A percentile compares a stretch with the other conserved stretches of the same genome.
Conservation (phyloP, 768 basidiomycete genomes). For the Lentinus tigrinus region DNA sequence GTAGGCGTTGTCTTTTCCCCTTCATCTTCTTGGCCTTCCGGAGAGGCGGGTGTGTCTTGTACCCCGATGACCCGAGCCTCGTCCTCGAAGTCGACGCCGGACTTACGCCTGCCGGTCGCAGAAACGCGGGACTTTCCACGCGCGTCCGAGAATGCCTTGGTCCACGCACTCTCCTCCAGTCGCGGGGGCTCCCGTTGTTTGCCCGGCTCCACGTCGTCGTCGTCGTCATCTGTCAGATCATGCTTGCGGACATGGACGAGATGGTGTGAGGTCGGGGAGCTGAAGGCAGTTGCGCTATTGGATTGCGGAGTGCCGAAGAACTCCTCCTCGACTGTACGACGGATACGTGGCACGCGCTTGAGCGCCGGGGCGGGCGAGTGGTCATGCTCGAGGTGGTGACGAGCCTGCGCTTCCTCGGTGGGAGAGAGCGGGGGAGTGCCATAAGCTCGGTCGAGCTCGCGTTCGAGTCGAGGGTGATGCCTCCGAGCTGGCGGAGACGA, state of each 20-base stretch:
- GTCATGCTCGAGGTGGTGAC: background rate
- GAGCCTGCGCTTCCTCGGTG: conserved; percentile 1
- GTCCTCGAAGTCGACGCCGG: conserved; percentile 8
- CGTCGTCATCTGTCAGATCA: background rate
- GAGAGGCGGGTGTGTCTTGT: background rate
- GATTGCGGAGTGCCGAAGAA: conserved; percentile 11
- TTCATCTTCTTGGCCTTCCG: background rate
- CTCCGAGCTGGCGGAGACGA: background rate
- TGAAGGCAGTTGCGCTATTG: background rate
- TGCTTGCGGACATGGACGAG: background rate
- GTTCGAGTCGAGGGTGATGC: background rate
- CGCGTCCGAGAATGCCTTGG: conserved; percentile 22
- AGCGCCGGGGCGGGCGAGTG: background rate
- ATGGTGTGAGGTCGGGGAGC: conserved; percentile 7
- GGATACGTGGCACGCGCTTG: conserved; percentile 6
- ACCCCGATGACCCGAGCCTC: background rate
- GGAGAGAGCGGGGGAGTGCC: conserved; percentile 10
- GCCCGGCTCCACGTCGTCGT: background rate
- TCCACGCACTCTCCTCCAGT: conserved; percentile 24
- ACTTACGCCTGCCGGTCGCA: background rate
- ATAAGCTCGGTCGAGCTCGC: background rate
- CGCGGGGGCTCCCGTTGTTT: conserved; percentile 19
- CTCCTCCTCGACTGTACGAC: background rate
- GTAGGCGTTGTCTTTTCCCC: background rate
- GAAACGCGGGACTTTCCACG: conserved; percentile 8